These are phyloP conservation scores for Kwoniella bestiolae DNA, from an alignment of 768 basidiomycete species.

Conservation along the genomic window DNA sequence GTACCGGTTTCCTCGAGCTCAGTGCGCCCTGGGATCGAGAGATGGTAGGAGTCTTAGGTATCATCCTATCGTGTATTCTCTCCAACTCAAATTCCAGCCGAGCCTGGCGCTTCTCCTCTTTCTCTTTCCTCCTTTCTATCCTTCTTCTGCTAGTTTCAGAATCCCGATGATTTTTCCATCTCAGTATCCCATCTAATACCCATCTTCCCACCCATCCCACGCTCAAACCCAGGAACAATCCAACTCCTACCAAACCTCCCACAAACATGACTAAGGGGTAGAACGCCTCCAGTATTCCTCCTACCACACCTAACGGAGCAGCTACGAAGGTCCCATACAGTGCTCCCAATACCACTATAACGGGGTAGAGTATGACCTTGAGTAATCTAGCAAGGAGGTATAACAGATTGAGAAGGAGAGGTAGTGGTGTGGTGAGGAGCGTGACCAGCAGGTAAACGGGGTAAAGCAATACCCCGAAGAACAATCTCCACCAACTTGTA, in stretches of 20 bases:
- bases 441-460: constrained; percentile 39
- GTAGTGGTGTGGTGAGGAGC: constrained; percentile 38
- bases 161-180: constrained; percentile 9
- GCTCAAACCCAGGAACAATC: constrained; percentile 39
- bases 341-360: constrained; percentile 65
- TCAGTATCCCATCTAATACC: constrained; percentile 30
- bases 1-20: constrained; percentile 1
- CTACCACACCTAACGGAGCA: constrained; percentile 26
- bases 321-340: constrained; percentile 32
- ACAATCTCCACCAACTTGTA: constrained; percentile 8
- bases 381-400: constrained; percentile 75
- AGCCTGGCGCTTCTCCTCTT: background rate
- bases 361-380: constrained; percentile 79
- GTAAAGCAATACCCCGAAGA: constrained; percentile 33
- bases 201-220: constrained; percentile 41
- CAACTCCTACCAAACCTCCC: constrained; percentile 38
- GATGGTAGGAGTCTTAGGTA: background rate
- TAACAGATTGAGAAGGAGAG: constrained; percentile 59
- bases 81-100: background rate
- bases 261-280: constrained; percentile 48
- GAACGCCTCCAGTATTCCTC: constrained; percentile 24
- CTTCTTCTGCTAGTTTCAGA: background rate
- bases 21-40: no score
- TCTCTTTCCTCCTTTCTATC: constrained; percentile 3
- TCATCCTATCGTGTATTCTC: background rate